phyloP scores from a whole-genome alignment of 31 red algal species.

The Porphyra umbilicalis region DNA sequence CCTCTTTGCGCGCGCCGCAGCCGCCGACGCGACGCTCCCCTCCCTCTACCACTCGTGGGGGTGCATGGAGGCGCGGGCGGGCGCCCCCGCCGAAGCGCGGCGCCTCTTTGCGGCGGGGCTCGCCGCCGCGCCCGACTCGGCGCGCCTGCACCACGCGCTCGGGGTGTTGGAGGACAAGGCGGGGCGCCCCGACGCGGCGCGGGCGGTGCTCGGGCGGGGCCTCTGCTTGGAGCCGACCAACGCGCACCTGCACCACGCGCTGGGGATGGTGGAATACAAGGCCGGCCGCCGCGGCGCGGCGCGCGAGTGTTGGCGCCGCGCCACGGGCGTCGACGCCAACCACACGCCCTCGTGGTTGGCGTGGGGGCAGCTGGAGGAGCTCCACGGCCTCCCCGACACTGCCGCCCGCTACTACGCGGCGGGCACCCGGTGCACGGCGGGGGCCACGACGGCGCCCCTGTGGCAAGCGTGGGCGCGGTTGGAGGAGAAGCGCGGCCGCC shows the following conservation, averaged over 20 bases:
- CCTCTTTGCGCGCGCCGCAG: constrained; percentile 46
- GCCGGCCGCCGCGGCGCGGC: constrained; percentile 34
- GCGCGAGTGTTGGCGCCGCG: constrained; percentile 56
- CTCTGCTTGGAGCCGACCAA: constrained; percentile 72
- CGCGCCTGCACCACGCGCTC: constrained; percentile 68
- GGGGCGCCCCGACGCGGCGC: constrained; percentile 54
- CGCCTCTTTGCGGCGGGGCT: constrained; percentile 56
- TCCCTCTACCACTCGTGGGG: constrained; percentile 89
- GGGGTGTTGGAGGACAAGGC: constrained; percentile 86
- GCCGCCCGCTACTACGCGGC: constrained; percentile 57
- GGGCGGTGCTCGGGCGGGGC: constrained; percentile 58
- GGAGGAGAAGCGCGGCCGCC: constrained; percentile 74
- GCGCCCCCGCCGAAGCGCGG: constrained; percentile 26
- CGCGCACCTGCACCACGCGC: constrained; percentile 66
- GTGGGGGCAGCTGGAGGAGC: constrained; percentile 85
- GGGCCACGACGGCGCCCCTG: constrained; percentile 48
- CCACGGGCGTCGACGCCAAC: constrained; percentile 48
- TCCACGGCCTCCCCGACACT: constrained; percentile 51
- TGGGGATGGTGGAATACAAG: constrained; percentile 81
- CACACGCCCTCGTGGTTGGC: constrained; percentile 80
- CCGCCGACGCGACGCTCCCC: constrained; percentile 35
- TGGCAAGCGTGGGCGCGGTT: constrained; percentile 98
- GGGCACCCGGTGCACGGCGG: constrained; percentile 28
- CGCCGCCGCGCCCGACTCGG: constrained; percentile 32
- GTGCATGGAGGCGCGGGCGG: constrained; percentile 61